Evolutionary conservation across 1,284 basidiomycete genomes (phyloP).

Genomic region (Tilletia indica): DNA sequence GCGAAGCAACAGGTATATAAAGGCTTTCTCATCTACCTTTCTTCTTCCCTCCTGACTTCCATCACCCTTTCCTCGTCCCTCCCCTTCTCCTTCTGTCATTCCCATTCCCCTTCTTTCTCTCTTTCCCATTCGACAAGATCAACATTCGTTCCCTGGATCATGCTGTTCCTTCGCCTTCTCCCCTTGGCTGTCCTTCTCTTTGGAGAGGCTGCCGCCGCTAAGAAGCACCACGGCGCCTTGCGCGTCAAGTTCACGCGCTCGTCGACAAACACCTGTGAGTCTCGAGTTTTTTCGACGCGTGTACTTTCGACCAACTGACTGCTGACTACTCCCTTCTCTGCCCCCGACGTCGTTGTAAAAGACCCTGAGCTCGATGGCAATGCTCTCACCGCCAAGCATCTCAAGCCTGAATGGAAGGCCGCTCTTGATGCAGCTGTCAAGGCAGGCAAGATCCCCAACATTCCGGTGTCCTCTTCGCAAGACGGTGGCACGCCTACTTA

Average conservation of each 20-base stretch:
- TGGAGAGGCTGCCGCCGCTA: not conserved
- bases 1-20: no score
- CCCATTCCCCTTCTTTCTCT: no score
- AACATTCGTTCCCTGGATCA: not conserved
- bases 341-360: not conserved
- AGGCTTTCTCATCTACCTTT: no score
- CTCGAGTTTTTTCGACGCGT: not conserved
- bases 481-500: slow-evolving; percentile 30
- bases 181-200: slow-evolving; percentile 2
- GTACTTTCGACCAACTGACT: no score
- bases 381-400: not conserved
- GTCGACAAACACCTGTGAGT: not conserved
- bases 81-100: no score
- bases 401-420: slow-evolving; percentile 30
- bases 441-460: slow-evolving; percentile 42
- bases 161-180: not conserved
- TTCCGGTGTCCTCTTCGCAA: slow-evolving; percentile 22
- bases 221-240: not conserved
- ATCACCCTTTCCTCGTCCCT: no score
- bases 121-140: no score
- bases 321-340: not conserved
- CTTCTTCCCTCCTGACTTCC: no score
- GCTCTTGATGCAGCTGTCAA: slow-evolving; percentile 30
- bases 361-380: not conserved
- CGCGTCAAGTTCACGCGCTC: not conserved